Evolutionary conservation across 345 rosid species (phyloP), one percentile per base, ranked within the genome.

Genomic region (Pistacia atlantica): DNA sequence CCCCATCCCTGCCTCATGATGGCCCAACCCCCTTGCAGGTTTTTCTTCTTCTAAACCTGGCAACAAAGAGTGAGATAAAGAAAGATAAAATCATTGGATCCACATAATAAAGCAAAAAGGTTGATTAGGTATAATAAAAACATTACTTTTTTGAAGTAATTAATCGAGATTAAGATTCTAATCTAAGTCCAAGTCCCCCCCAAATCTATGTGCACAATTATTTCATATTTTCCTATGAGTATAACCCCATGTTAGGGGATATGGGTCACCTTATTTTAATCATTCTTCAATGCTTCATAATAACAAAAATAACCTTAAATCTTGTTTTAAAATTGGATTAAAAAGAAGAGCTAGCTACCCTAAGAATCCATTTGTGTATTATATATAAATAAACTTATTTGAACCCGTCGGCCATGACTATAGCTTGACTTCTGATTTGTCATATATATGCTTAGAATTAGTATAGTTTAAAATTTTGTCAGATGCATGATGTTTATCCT

Each of bases 81-180:
- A 20, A 8, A 64, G 4, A 49, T 49, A 57, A 78, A 78, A 76
- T 82, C 80, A 83, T 84, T 88, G 87, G 90, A 87, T 84, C 87
- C 86, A 68, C 84, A 79, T 73, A 45, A 58, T 68, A 73, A 84
- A 82, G 75, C 65, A 67, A 82, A 85, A 82, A 78, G 65, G 75
- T 48, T 14, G 73, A 78, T 84, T 72, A 72, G 86, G 83, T 84
- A 77, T 37, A 74, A 77, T 77, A 60, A 58, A 72, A 65, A 58
- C 46, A 35, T 57, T 37, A 38, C 7, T 73, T 61, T 31, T 28
- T 38, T 69, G 63, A 72, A 57, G 66, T 69, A 64, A 70, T 73
- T 62, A 70, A 66, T 76, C 79, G 4, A 14, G 45, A 48, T 42
- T 52, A 52, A 69, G 72, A 69, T 69, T 54, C 82, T 84, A 71